Conservation (phyloP, 768 basidiomycete species). For the Pholiota conissans region DNA sequence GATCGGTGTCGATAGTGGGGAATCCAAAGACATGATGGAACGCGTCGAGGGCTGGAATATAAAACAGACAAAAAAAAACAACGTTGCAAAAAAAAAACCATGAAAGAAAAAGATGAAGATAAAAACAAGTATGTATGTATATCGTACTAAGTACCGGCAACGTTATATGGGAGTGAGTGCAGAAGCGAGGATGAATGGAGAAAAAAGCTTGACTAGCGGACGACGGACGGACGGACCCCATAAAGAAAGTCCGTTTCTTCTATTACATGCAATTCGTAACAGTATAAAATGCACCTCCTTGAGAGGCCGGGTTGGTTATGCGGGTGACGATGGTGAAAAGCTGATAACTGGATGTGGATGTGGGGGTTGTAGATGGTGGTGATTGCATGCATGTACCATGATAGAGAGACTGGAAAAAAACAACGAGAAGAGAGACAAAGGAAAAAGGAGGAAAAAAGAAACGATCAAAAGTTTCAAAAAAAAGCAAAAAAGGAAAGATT, state of each 20-base stretch:
- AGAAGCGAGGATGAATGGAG: not conserved
- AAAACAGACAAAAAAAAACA: not conserved
- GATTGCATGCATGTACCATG: conserved; percentile 49
- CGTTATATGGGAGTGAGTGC: conserved; percentile 6
- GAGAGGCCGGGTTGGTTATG: conserved; percentile 66
- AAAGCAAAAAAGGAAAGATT: conserved; percentile 23
- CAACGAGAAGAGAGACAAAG: conserved; percentile 17
- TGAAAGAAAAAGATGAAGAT: not conserved
- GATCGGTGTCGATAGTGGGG: not conserved
- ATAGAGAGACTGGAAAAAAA: conserved; percentile 29
- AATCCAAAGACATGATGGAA: not conserved
- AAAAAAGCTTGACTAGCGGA: not conserved
- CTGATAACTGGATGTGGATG: not conserved
- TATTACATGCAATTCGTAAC: conserved; percentile 60
- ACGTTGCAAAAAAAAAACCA: not conserved
- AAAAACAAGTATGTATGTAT: conserved; percentile 2
- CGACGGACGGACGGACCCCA: conserved; percentile 1
- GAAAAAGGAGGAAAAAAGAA: conserved; percentile 11
- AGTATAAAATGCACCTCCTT: conserved; percentile 66
- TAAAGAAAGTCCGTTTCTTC: conserved; percentile 28
- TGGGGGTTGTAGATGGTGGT: conserved; percentile 32
- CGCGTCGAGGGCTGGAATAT: not conserved
- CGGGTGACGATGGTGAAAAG: conserved; percentile 27
- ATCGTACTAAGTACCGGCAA: conserved; percentile 2
- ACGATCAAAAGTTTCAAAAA: conserved; percentile 10